Base-by-base conservation (phyloP, 208 protist genomes). In the Naegleria lovaniensis region DNA sequence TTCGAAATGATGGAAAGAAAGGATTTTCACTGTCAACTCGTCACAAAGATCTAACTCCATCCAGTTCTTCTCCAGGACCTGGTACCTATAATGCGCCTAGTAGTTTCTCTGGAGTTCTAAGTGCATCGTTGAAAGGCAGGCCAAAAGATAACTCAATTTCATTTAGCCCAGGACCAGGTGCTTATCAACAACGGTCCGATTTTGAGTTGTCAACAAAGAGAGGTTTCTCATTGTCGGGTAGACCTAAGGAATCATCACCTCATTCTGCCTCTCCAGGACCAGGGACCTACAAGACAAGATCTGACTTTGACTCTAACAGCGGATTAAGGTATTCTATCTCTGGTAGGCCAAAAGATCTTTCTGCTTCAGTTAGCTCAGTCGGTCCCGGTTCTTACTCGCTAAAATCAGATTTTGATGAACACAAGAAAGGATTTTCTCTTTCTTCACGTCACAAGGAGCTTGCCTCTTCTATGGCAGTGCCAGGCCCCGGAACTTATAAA, bases 401-500 rank as follows among this genome's bases (percentile, higher is more conserved):
- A 0, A 25, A 25, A 9, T 36, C 67, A 79, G 67, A 36, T 29
- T 79, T 79, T 33, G 25, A 79, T 79, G n/a, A 29, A 36, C 7
- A 0, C 6, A 36, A 29, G 29, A 79, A 79, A 79, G 67, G 67
- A 9, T 79, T 79, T 36, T 79, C 67, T 36, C 29, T 79, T 25
- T 79, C 67, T 25, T 29, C 29, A 15, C 19, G 67, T 36, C 16
- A 29, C 29, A 79, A 33, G 36, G 29, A 29, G 19, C 9, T 36
- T 36, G 19, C 67, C 1, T 33, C 67, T 0, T 36, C 67, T 1
- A 79, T 25, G 13, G 9, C 9, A 29, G 29, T 36, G n/a, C 85
- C 85, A 58, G 85, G 85, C 51, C 85, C 85, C 5, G 85, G 41
- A 33, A 29, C 85, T 19, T 88, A 88, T 38, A 25, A 58, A 40